Base-by-base conservation (phyloP, 106 monocot species). In the Platanthera guangdongensis region DNA sequence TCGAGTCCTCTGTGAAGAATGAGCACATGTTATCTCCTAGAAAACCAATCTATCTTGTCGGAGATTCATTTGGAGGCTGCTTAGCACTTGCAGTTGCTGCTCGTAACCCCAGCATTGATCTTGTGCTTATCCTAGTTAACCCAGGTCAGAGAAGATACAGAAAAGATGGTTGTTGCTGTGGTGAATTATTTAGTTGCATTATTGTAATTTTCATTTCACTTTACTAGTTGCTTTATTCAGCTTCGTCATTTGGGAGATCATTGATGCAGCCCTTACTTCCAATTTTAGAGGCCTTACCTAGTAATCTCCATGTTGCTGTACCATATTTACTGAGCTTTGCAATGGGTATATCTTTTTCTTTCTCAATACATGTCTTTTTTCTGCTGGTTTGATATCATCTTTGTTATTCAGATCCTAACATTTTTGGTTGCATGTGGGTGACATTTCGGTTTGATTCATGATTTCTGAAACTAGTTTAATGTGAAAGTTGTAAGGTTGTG, bases 41-140 rank as follows among this genome's bases (percentile, higher is more conserved):
- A 64, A 90, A 76, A 80, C 92, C 95, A 51, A 88, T 95, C 78
- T 95, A 90, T 79, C 78, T 95, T 77, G 50, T 95, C 79, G 95
- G 95, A 76, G 95, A 95, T 77, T 95, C 95, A 8, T 90, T 95
- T 81, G 95, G 95, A 68, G 90, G 95, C 75, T 92, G 92, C 78
- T 77, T 90, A 77, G 90, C 92, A 75, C 91, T 93, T 78, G 72
- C 96, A 71, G 78, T 91, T 83, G 96, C 96, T 52, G 89, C 93
- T 74, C 89, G 96, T 46, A 97, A 97, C 78, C 91, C 87, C 55
- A 75, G 65, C 8, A 79, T 97, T 68, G 96, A 93, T 57, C 84
- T 97, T 74, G 75, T 89, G 71, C 84, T 97, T 59, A 64, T 97
- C 60, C 82, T 97, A 78, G 85, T 82, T 32, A 97, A 97, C 82